A percentile compares a stretch with the other conserved stretches of the same genome.
phyloP scores from a whole-genome alignment of 2,329 filamentous ascomycete genomes.

The Blastomyces parvus region DNA sequence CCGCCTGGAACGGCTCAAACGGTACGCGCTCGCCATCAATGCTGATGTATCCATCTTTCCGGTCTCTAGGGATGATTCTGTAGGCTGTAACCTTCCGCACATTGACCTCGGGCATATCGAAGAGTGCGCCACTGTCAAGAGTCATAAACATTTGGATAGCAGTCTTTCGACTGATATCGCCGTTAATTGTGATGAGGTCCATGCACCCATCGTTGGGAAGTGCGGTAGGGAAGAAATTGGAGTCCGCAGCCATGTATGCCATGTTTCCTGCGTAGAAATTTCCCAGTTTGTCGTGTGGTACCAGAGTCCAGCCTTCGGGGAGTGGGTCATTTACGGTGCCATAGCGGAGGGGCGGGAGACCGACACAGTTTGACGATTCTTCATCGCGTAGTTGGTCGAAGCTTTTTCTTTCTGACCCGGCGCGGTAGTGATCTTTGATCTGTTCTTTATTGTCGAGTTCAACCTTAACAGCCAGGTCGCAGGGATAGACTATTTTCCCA shows the following conservation, averaged over 20 bases:
- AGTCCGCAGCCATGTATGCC: conserved; percentile 78
- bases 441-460: conserved; percentile 65
- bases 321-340: conserved; percentile 71
- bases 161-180: conserved; percentile 58
- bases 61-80: conserved; percentile 65
- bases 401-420: conserved; percentile 32
- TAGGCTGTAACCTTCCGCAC: conserved; percentile 86
- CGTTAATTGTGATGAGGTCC: conserved; percentile 73
- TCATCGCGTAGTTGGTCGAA: conserved; percentile 21
- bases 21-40: conserved; percentile 85
- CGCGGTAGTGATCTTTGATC: conserved; percentile 64
- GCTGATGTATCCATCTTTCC: conserved; percentile 73
- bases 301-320: conserved; percentile 65
- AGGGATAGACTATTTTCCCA: conserved; percentile 71
- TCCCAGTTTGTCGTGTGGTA: conserved; percentile 67
- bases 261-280: conserved; percentile 96
- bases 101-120: conserved; percentile 65
- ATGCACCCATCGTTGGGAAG: conserved; percentile 75
- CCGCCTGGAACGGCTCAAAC: conserved; percentile 83
- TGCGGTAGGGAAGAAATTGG: conserved; percentile 73
- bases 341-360: conserved; percentile 64
- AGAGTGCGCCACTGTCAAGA: conserved; percentile 64
- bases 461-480: conserved; percentile 76
- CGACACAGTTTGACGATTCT: conserved; percentile 38
- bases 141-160: conserved; percentile 61